Evolutionary conservation across 2,329 filamentous ascomycete genomes (phyloP), one percentile per base, ranked within the genome.

Genomic region (Pyrenophora graminea): DNA sequence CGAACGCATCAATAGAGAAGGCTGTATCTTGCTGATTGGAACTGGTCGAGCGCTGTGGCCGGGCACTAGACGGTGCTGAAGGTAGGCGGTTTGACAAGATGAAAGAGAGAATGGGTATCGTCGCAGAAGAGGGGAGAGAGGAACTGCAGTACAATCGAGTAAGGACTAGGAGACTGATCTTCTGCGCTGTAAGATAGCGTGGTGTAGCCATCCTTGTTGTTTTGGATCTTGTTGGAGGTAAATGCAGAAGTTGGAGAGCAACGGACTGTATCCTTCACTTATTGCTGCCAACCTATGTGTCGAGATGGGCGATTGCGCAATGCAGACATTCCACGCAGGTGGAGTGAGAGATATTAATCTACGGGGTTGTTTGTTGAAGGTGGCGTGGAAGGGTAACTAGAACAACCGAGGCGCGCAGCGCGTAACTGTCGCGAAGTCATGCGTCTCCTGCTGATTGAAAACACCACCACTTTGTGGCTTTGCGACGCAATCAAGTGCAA

Each of bases 161-260:
- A 45, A 99, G 82, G 47, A 85, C 84, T 48, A 97, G 82, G 19
- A 97, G 81, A 66, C 88, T 87, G 61, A 97, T 83, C 70, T 94
- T 96, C 61, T 90, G 87, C 10, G 93, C 90, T n/a, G 90, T 96
- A 39, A 97, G 81, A 72, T 88, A 96, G 50, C 89, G 88, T 64
- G 87, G 83, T 87, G 93, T 95, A 45, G 59, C 55, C 66, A 69
- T 68, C 23, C 48, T 55, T 40, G 39, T 15, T 50, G 41, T 31
- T 21, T 31, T 39, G 30, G 40, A 32, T n/a, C n/a, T 19, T 41
- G 40, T 49, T 31, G 45, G 44, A 32, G 45, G 17, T 40, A n/a
- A 30, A 33, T 39, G 30, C 25, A 49, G 39, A 32, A 40, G 19
- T 25, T 41, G 36, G 10, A 36, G 43, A 48, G 39, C 10, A 19